A percentile compares a stretch with the other conserved stretches of the same genome.
Conservation (phyloP, 345 rosid genomes). For the Sonneratia alba region DNA sequence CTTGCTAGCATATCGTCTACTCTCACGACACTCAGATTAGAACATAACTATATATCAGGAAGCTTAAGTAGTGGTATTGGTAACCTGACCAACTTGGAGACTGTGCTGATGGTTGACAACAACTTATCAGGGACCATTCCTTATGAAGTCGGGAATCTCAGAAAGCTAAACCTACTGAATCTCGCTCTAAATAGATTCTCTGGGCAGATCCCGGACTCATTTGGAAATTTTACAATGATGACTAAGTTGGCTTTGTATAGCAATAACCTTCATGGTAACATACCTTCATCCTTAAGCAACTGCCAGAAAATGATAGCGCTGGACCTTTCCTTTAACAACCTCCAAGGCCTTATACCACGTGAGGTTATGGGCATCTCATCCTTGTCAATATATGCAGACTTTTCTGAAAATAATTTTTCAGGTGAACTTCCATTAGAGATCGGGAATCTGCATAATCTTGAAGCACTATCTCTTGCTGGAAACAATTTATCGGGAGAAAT, state of each 20-base stretch:
- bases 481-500: constrained; percentile 27
- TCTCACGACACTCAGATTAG: neutral
- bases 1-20: constrained; percentile 1
- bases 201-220: constrained; percentile 13
- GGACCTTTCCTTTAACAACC: constrained; percentile 16
- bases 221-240: constrained; percentile 14
- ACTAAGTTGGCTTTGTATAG: neutral
- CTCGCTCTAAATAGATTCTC: constrained; percentile 7
- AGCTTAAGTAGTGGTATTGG: constrained; percentile 9
- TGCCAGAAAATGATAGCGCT: constrained; percentile 5
- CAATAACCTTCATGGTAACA: constrained; percentile 15
- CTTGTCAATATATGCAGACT: constrained; percentile 6
- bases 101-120: constrained; percentile 2
- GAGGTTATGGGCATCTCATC: neutral
- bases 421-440: constrained; percentile 18
- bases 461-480: neutral
- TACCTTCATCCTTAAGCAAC: no score
- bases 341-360: constrained; percentile 17
- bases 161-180: neutral
- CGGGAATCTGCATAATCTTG: constrained; percentile 14
- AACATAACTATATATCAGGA: constrained; percentile 5
- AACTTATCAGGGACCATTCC: constrained; percentile 14
- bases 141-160: constrained; percentile 10
- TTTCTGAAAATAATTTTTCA: constrained; percentile 22
- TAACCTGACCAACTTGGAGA: constrained; percentile 15